Evolutionary conservation across 768 basidiomycete genomes (phyloP), one percentile per base, ranked within the genome.

Genomic region (Termitomyces sp.): DNA sequence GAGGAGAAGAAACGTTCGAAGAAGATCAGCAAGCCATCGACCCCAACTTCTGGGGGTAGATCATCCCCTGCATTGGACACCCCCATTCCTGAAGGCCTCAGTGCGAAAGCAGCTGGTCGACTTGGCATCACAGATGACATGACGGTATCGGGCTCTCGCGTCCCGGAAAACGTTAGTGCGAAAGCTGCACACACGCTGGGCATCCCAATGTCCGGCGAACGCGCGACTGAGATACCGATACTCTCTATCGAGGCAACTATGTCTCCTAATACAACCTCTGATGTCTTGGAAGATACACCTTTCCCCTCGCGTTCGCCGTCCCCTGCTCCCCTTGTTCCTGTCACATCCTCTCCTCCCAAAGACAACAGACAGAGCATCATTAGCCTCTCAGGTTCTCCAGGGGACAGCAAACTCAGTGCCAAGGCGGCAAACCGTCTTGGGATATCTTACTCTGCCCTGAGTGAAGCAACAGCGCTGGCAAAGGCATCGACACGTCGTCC

Each of bases 341-440:
- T 9, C 18, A 32, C 34, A 4, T 27, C 30, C 9, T 4, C 6
- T 10, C 2, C 42, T 44, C 13, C 20, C 10, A 20, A 42, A 44
- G 4, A 45, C 12, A 55, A 44, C 12, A 53, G 44, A 24, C 44
- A 32, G 4, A 51, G 51, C 39, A 39, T 27, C 20, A 51, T 46
- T 6, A 45, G 40, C 18, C 22, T 53, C 26, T n/a, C 48, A n/a
- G 33, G 43, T 44, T 50, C 51, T 54, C 7, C 48, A 18, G 20
- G 42, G 14, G 57, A 65, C 30, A 63, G 57, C 53, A 60, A 53
- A 13, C 51, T 73, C 27, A 77, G 73, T 49, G 74, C 73, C 13
- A 79, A 79, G 55, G 76, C 75, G 27, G 77, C 76, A n/a, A 71
- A 70, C 40, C 68, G 72, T 43, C 69, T 79, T 13, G 77, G 76